Evolutionary conservation across 108 stramenopile genomes (phyloP).

Genomic region (Stephanodiscus minutulus): DNA sequence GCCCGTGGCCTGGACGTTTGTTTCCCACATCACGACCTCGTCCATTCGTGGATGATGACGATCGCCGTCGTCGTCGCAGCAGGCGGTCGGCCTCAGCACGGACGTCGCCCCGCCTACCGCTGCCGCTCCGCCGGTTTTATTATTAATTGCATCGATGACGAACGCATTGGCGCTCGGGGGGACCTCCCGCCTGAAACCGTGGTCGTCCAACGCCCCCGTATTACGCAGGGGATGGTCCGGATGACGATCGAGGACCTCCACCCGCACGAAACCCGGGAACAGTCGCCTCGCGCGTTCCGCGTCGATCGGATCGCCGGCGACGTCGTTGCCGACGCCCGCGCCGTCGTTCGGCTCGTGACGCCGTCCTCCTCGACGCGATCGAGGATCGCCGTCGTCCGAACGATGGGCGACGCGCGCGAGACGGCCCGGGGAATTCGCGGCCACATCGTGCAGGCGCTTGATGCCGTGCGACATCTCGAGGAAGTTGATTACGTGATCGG

Average conservation of each 20-base stretch:
- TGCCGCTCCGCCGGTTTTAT: too few relatives aligned
- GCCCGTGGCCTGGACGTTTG: slow-evolving; percentile 62
- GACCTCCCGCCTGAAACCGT: slow-evolving; percentile 50
- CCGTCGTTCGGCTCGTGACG: slow-evolving; percentile 9
- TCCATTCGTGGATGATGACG: slow-evolving; percentile 48
- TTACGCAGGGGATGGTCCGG: slow-evolving; percentile 43
- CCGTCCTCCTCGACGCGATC: slow-evolving; percentile 16
- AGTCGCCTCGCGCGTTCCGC: slow-evolving; percentile 56
- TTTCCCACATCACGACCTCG: slow-evolving; percentile 76
- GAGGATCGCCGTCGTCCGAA: slow-evolving; percentile 17
- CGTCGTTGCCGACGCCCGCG: slow-evolving; percentile 53
- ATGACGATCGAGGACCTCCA: slow-evolving; percentile 56
- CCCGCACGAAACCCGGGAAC: slow-evolving; percentile 72
- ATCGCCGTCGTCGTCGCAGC: slow-evolving; percentile 3
- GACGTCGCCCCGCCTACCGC: too few relatives aligned
- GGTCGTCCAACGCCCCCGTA: slow-evolving; percentile 30
- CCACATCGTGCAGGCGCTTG: slow-evolving; percentile 48
- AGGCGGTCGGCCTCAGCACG: background rate
- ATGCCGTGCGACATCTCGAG: slow-evolving; percentile 59
- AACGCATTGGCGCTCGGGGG: slow-evolving; percentile 64
- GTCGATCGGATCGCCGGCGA: slow-evolving; percentile 52
- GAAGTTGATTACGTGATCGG: slow-evolving; percentile 71
- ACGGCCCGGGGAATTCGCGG: slow-evolving; percentile 41
- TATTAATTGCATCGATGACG: too few relatives aligned
- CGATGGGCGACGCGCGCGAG: slow-evolving; percentile 30